These are phyloP conservation scores for Kodamaea laetipori DNA, from an alignment of 805 yeast species.

Conservation along the genomic window DNA sequence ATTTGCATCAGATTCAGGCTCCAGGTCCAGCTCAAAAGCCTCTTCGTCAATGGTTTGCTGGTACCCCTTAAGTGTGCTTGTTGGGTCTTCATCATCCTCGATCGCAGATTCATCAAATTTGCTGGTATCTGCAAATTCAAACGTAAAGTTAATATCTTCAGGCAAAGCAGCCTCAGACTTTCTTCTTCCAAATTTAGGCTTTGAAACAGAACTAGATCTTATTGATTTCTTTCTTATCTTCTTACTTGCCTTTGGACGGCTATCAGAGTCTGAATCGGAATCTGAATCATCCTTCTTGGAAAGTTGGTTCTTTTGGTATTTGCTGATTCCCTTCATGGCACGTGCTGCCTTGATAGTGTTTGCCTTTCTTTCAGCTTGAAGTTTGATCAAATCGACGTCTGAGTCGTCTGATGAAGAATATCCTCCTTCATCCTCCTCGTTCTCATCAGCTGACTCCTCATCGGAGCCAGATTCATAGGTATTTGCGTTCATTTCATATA, in stretches of 20 bases:
- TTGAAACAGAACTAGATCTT: constrained; percentile 4
- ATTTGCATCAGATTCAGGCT: constrained; percentile 22
- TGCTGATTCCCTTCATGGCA: constrained; percentile 27
- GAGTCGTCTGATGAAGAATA: constrained; percentile 29
- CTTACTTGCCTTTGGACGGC: constrained; percentile 8
- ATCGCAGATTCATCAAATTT: background rate
- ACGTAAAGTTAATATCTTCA: constrained; percentile 43
- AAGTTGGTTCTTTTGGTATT: constrained; percentile 15
- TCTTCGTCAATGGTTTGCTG: constrained; percentile 24
- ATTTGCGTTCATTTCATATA: constrained; percentile 1
- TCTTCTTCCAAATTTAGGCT: constrained; percentile 35
- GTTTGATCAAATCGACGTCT: constrained; percentile 69
- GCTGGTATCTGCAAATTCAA: constrained; percentile 41
- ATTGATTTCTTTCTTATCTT: background rate
- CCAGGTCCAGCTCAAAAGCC: constrained; percentile 41
- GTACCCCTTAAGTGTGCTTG: background rate
- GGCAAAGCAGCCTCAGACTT: constrained; percentile 43
- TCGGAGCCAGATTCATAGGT: constrained; percentile 3
- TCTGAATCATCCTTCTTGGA: constrained; percentile 9
- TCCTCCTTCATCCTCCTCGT: constrained; percentile 8
- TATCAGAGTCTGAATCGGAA: constrained; percentile 4
- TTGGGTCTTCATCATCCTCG: constrained; percentile 18
- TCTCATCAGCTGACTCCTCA: constrained; percentile 8
- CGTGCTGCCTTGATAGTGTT: constrained; percentile 52
- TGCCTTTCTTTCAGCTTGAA: constrained; percentile 68